Base-by-base conservation (phyloP, 2,329 filamentous ascomycete species). In the Phoma herbarum region DNA sequence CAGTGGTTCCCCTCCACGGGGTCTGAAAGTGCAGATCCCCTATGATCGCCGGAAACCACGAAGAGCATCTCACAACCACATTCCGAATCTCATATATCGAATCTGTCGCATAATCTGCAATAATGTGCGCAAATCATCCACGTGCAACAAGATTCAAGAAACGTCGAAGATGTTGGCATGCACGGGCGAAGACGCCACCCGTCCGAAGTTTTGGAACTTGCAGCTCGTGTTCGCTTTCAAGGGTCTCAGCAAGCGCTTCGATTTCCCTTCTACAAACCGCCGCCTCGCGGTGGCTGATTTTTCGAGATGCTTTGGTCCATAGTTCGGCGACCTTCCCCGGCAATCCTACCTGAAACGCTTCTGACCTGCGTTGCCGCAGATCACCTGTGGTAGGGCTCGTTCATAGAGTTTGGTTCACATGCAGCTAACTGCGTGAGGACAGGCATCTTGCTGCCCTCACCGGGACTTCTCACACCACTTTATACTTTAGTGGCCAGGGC, bases 401-500 rank as follows among this genome's bases (percentile, higher is more conserved):
- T 37, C 28, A 35, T 58, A 54, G 44, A 46, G 58, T 57, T 61
- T 41, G 28, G 47, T 28, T 43, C 29, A 37, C 18, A 42, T 52
- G 61, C 55, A 48, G 55, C 55, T 61, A 51, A 39, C n/a, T 39
- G 51, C 44, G 7, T n/a, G 48, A 45, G 48, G 39, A 52, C 51
- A 44, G 25, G 44, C 50, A 31, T 53, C 16, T 49, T 53, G 39
- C 31, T 49, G 31, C 25, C 28, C 44, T 37, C 29, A 48, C 16
- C n/a, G 4, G 45, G 42, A 45, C 41, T 55, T 33, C 31, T 52
- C 44, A 46, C 43, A 18, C 46, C 25, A 52, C 26, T 35, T 10
- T 35, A 18, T 5, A 28, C 6, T 12, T 49, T 23, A 31, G 20
- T 14, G 37, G 25, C 33, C 42, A 52, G 28, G 33, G 28, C 28